Conservation (phyloP, 306 rosid species). For the Spatholobus suberectus region DNA sequence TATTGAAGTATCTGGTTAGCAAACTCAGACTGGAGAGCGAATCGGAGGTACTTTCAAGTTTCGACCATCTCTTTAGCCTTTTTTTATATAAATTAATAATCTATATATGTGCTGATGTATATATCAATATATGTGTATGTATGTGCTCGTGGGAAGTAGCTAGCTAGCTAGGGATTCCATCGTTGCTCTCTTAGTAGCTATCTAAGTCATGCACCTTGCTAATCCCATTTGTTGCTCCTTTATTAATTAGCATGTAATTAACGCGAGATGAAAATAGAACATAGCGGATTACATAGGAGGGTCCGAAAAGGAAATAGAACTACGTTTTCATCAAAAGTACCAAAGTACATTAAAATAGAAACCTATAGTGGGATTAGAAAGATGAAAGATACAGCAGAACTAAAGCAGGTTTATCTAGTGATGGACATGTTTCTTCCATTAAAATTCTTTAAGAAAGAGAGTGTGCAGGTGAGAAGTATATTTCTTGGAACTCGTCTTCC, state of each 20-base stretch:
- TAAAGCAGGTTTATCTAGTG: constrained; percentile 43
- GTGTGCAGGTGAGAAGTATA: constrained; percentile 59
- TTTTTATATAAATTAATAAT: background rate
- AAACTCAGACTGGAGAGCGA: constrained; percentile 87
- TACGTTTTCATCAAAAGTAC: constrained; percentile 46
- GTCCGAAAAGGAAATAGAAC: constrained; percentile 30
- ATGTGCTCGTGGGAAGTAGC: constrained; percentile 18
- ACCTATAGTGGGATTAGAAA: constrained; percentile 42
- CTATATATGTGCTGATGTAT: background rate
- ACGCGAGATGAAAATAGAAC: background rate
- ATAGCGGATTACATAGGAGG: constrained; percentile 13
- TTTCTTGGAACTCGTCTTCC: constrained; percentile 50
- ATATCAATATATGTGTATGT: no score
- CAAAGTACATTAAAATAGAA: constrained; percentile 46
- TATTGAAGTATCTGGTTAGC: constrained; percentile 83
- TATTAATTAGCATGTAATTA: constrained; percentile 26
- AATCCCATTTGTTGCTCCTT: constrained; percentile 25
- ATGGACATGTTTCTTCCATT: constrained; percentile 45
- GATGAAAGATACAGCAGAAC: constrained; percentile 68
- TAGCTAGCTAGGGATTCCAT: constrained; percentile 17
- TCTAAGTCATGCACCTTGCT: constrained; percentile 8
- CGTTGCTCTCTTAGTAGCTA: background rate
- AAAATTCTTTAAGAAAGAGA: background rate
- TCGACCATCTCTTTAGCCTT: constrained; percentile 13
- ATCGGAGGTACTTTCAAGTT: constrained; percentile 79